These are phyloP conservation scores for Huntiella omanensis DNA, from an alignment of 2,329 filamentous ascomycete genomes.

Conservation along the genomic window DNA sequence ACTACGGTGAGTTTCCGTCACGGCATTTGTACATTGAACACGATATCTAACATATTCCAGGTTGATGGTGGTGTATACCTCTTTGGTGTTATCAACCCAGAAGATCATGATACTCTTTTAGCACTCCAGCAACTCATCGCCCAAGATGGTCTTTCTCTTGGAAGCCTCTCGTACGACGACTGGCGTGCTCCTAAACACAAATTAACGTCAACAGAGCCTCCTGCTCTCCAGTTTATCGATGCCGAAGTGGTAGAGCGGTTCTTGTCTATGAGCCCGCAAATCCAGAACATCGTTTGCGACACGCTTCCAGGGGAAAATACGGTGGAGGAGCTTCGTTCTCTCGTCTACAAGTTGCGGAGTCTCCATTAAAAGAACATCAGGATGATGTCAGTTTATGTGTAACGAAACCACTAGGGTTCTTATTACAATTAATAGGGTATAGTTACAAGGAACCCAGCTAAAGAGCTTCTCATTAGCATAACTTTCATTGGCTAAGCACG, in stretches of 20 bases:
- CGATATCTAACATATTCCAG: conserved; percentile 23
- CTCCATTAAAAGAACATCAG: conserved; percentile 28
- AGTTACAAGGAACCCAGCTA: neutral
- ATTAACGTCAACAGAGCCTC: conserved; percentile 44
- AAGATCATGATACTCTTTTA: conserved; percentile 63
- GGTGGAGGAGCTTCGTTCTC: conserved; percentile 42
- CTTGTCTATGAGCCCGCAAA: conserved; percentile 45
- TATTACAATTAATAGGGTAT: neutral
- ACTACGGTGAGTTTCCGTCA: conserved; percentile 39
- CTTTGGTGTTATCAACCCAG: conserved; percentile 57
- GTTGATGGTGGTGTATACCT: conserved; percentile 84
- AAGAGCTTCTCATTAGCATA: neutral
- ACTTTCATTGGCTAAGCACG: conserved; percentile 3
- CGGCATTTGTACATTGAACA: too few species aligned
- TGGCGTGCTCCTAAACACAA: conserved; percentile 74
- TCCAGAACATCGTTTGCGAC: conserved; percentile 33
- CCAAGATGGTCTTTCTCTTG: conserved; percentile 45
- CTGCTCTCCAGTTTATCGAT: conserved; percentile 76
- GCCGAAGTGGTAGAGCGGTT: conserved; percentile 81
- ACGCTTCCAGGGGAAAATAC: conserved; percentile 32
- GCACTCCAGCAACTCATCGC: conserved; percentile 58
- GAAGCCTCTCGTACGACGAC: conserved; percentile 53
- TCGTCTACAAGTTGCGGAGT: conserved; percentile 43
- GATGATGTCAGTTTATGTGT: neutral
- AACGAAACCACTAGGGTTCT: neutral